Percentiles rank a stretch among this genome's conserved stretches.
phyloP scores from a whole-genome alignment of 2,329 filamentous ascomycete genomes.

The Metarhizium rileyi region DNA sequence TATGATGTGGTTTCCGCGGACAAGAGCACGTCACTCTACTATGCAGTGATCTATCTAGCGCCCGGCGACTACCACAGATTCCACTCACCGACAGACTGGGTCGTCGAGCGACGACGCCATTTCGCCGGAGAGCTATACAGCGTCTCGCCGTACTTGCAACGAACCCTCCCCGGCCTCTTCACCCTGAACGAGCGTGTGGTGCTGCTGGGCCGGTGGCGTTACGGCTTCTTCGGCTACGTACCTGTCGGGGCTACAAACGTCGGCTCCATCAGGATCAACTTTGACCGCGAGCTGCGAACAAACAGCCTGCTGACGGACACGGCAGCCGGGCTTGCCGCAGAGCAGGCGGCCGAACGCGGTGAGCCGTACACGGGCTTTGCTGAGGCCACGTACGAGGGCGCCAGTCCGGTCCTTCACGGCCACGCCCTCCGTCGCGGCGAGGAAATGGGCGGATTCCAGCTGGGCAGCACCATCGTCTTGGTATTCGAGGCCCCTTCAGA shows the following conservation, averaged over 20 bases:
- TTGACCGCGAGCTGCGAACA: conserved; percentile 86
- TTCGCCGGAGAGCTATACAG: conserved; percentile 95
- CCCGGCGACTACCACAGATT: conserved; percentile 98
- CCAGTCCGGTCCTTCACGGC: conserved; percentile 69
- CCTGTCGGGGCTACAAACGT: conserved; percentile 97
- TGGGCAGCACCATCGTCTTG: conserved; percentile 89
- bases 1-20: conserved; percentile 54
- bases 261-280: conserved; percentile 93
- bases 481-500: conserved; percentile 86
- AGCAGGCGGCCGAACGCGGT: conserved; percentile 63
- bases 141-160: conserved; percentile 89
- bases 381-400: conserved; percentile 77
- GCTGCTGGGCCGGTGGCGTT: conserved; percentile 85
- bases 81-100: conserved; percentile 91
- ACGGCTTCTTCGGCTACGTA: conserved; percentile 94
- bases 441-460: conserved; percentile 96
- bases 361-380: conserved; percentile 85
- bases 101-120: conserved; percentile 88
- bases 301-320: conserved; percentile 92
- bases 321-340: conserved; percentile 75
- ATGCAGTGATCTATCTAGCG: conserved; percentile 89
- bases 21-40: conserved; percentile 70
- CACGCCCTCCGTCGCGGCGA: conserved; percentile 79
- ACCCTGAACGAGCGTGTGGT: conserved; percentile 95
- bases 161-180: conserved; percentile 86